Evolutionary conservation across 768 basidiomycete species (phyloP).

Genomic region (Dioszegia aurantiaca): DNA sequence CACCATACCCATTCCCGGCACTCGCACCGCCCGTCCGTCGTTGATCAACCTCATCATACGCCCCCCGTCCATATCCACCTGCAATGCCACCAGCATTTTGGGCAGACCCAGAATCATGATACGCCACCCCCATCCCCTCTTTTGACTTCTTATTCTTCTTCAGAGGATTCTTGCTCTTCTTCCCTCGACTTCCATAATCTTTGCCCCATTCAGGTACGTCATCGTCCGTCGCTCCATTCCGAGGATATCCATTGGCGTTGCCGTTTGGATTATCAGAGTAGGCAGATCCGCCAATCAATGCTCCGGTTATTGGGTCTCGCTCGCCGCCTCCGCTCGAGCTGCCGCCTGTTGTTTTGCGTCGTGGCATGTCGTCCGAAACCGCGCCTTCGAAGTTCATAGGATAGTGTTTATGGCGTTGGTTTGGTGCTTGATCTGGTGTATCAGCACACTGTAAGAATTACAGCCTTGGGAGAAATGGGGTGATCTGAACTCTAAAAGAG

Average conservation of each 20-base stretch:
- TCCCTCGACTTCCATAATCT: constrained; percentile 46
- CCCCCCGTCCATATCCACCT: constrained; percentile 11
- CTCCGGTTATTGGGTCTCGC: constrained; percentile 12
- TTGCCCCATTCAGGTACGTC: constrained; percentile 53
- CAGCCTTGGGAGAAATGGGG: no score
- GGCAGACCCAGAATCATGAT: background rate
- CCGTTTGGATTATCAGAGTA: background rate
- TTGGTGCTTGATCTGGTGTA: constrained; percentile 43
- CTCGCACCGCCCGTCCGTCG: background rate
- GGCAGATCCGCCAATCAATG: constrained; percentile 4
- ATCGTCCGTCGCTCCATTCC: constrained; percentile 29
- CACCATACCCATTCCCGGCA: constrained; percentile 2
- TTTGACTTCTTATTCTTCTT: constrained; percentile 14
- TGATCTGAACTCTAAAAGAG: no score
- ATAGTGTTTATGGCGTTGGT: constrained; percentile 52
- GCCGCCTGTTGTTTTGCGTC: background rate
- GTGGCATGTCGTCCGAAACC: constrained; percentile 29
- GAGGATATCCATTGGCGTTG: constrained; percentile 21
- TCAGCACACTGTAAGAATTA: constrained; percentile 2
- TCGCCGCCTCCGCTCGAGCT: background rate
- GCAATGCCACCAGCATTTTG: background rate
- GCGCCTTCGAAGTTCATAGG: constrained; percentile 53
- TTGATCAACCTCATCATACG: constrained; percentile 9
- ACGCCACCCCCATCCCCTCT: constrained; percentile 1
- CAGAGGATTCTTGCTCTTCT: constrained; percentile 9